These are phyloP conservation scores for Anthostomella pinea DNA, from an alignment of 2,329 filamentous ascomycete genomes.

Conservation along the genomic window DNA sequence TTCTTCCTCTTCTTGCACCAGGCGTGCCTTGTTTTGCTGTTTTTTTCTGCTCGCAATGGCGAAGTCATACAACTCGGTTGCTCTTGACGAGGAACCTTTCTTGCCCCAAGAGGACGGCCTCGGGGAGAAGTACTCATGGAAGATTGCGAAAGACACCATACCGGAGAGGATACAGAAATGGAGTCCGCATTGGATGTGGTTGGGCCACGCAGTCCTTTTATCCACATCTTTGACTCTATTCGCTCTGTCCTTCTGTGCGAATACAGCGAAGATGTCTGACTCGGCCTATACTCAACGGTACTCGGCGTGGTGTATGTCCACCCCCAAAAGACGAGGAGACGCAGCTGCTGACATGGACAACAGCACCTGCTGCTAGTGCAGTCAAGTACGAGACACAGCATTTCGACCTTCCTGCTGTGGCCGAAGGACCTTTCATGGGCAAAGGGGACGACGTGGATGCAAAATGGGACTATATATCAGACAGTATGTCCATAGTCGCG, in stretches of 20 bases:
- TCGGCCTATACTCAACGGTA: constrained; percentile 36
- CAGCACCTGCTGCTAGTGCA: constrained; percentile 46
- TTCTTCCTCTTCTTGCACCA: constrained; percentile 24
- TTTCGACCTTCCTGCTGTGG: constrained; percentile 47
- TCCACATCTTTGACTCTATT: constrained; percentile 40
- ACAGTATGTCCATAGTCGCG: constrained; percentile 19
- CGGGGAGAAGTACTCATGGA: constrained; percentile 26
- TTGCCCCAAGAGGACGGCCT: constrained; percentile 24
- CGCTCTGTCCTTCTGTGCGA: constrained; percentile 38
- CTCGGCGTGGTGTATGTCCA: constrained; percentile 44
- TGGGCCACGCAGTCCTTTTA: constrained; percentile 38
- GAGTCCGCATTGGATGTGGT: constrained; percentile 38
- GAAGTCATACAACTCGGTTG: constrained; percentile 34
- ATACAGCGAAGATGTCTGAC: constrained; percentile 34
- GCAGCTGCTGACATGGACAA: constrained; percentile 6
- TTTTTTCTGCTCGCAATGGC: constrained; percentile 28
- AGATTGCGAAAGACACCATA: constrained; percentile 11
- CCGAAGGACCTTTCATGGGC: constrained; percentile 51
- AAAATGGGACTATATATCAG: constrained; percentile 46
- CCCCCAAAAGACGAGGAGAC: background rate
- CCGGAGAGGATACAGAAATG: constrained; percentile 17
- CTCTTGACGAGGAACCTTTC: constrained; percentile 38
- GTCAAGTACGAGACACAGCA: constrained; percentile 49
- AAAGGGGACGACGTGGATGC: constrained; percentile 54
- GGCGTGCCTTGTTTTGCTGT: constrained; percentile 25